phyloP scores from a whole-genome alignment of 2,329 filamentous ascomycete species.

The Penicillium verrucosum region DNA sequence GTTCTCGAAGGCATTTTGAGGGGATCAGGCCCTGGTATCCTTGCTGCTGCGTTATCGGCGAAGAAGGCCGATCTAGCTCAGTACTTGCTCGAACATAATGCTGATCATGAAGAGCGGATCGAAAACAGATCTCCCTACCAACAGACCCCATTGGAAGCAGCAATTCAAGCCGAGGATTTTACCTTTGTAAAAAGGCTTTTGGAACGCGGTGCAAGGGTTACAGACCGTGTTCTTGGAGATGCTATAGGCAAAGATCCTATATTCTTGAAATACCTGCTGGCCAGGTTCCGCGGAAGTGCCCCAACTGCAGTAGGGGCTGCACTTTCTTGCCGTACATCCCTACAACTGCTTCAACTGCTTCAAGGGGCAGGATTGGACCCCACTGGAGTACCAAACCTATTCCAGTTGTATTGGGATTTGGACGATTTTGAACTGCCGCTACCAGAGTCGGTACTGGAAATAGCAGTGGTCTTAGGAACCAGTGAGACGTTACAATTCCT shows the following conservation, averaged over 20 bases:
- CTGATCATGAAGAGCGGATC: background rate
- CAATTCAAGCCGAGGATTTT: background rate
- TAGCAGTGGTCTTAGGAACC: background rate
- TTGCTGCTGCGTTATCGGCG: background rate
- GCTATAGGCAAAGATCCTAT: background rate
- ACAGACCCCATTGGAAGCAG: background rate
- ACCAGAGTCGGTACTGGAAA: slow-evolving; percentile 4
- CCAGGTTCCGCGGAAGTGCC: slow-evolving; percentile 6
- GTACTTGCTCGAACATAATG: background rate
- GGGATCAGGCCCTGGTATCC: background rate
- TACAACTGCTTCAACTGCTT: background rate
- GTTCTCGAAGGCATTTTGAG: background rate
- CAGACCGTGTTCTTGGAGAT: slow-evolving; percentile 5
- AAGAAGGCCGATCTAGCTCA: background rate
- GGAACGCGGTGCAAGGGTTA: slow-evolving; percentile 6
- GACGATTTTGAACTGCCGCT: background rate
- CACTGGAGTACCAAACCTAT: slow-evolving; percentile 3
- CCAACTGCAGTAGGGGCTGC: background rate
- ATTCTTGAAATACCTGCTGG: background rate
- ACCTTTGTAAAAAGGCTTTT: background rate
- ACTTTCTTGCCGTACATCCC: too few species aligned
- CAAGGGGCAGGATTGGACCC: slow-evolving; percentile 6
- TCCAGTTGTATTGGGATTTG: too few species aligned
- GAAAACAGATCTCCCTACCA: background rate
- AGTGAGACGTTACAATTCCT: background rate